phyloP scores from a whole-genome alignment of 106 monocot genomes.

The Acorus gramineus region DNA sequence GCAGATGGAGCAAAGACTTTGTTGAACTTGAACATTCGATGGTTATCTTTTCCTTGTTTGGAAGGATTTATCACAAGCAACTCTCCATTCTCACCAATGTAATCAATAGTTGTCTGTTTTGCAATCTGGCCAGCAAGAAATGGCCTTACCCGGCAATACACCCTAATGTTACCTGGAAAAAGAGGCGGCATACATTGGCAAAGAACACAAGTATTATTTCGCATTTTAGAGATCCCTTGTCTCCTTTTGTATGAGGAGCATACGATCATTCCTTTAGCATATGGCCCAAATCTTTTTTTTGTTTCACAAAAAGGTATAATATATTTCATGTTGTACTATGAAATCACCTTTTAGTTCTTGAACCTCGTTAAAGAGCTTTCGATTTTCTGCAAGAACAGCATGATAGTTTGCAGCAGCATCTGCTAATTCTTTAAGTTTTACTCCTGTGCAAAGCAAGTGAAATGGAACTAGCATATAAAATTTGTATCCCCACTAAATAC shows the following conservation, averaged over 20 bases:
- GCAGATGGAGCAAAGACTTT: constrained; percentile 55
- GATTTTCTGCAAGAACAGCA: constrained; percentile 50
- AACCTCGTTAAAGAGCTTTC: constrained; percentile 58
- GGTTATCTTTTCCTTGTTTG: constrained; percentile 61
- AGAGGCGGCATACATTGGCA: neutral
- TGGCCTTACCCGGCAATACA: constrained; percentile 77
- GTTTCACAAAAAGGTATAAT: too few relatives aligned
- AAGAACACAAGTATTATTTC: neutral
- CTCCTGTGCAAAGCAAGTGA: constrained; percentile 17
- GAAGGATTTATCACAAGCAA: constrained; percentile 54
- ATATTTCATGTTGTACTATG: neutral
- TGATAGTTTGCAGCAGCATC: constrained; percentile 50
- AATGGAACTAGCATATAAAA: neutral
- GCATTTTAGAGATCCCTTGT: neutral
- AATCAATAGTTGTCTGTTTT: constrained; percentile 39
- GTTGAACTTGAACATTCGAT: constrained; percentile 63
- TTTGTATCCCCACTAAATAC: too few relatives aligned
- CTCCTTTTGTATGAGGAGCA: too few relatives aligned
- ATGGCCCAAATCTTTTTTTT: too few relatives aligned
- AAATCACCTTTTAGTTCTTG: constrained; percentile 68
- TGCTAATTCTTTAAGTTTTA: constrained; percentile 42
- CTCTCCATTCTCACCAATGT: constrained; percentile 72
- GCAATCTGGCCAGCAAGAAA: constrained; percentile 37
- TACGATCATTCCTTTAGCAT: too few relatives aligned
- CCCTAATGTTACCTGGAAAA: constrained; percentile 67